A percentile compares a stretch with the other conserved stretches of the same genome.
phyloP scores from a whole-genome alignment of 208 protist species.

The Leishmania tropica region DNA sequence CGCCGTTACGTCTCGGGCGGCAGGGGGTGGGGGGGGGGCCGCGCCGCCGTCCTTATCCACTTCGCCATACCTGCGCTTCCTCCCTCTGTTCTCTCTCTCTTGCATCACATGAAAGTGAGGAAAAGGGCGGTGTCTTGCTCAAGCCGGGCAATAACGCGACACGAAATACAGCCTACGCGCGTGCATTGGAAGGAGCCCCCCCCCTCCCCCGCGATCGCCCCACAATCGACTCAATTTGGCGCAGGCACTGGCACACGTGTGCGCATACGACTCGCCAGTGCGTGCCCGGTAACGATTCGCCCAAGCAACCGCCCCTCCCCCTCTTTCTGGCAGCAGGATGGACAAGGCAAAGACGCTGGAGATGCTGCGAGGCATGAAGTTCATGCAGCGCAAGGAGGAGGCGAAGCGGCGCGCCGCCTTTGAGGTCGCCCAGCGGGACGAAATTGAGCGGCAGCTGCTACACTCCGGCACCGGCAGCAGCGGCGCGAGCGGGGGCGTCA shows the following conservation, averaged over 20 bases:
- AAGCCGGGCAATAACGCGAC: neutral
- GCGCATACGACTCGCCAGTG: too few species aligned
- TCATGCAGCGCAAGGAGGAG: constrained; percentile 93
- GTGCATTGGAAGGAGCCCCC: neutral
- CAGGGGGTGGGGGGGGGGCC: neutral
- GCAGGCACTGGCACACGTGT: too few species aligned
- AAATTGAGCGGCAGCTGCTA: constrained; percentile 47
- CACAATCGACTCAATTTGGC: too few species aligned
- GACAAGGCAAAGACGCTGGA: constrained; percentile 84
- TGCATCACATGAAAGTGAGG: neutral
- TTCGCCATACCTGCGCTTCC: neutral
- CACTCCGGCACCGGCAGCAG: neutral
- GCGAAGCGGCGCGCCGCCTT: constrained; percentile 73
- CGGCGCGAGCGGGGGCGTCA: neutral
- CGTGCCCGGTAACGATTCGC: too few species aligned
- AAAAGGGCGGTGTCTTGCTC: neutral
- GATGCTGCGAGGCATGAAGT: constrained; percentile 89
- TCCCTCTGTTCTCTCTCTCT: neutral
- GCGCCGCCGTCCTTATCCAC: neutral
- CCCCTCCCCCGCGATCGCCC: too few species aligned
- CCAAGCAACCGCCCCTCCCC: too few species aligned
- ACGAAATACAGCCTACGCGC: neutral
- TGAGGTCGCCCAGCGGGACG: constrained; percentile 64
- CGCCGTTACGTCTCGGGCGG: neutral
- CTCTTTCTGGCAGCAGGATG: constrained; percentile 30